Evolutionary conservation across 305 asterid genomes (phyloP).

Genomic region (Fraxinus sp.): DNA sequence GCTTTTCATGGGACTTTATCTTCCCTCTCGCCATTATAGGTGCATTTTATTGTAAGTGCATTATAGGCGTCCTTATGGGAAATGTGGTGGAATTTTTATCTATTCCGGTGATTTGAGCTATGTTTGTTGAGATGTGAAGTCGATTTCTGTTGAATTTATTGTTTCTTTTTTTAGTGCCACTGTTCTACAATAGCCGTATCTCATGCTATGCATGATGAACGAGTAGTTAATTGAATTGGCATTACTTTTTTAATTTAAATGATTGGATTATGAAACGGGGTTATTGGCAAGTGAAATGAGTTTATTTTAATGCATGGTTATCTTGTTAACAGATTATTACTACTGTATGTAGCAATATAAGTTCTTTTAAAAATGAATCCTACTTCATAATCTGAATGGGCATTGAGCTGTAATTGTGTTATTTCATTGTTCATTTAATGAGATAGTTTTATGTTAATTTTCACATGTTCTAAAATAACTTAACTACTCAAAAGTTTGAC

Average conservation of each 20-base stretch:
- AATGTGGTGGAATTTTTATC: constrained; percentile 16
- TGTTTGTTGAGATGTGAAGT: not conserved
- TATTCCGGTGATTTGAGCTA: not conserved
- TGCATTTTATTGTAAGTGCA: constrained; percentile 8
- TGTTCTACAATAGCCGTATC: not conserved
- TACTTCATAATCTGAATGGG: not conserved
- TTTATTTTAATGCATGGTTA: not conserved
- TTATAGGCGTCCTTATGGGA: constrained; percentile 30
- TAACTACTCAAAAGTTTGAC: not conserved
- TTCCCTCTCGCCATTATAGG: constrained; percentile 88
- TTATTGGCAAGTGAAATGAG: not conserved
- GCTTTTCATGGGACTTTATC: constrained; percentile 89
- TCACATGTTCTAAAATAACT: not conserved
- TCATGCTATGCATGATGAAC: not conserved
- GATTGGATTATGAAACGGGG: not conserved
- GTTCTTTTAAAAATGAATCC: not conserved
- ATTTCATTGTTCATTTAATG: not conserved
- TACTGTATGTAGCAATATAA: not conserved
- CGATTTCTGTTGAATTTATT: not conserved
- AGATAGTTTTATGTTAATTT: not conserved
- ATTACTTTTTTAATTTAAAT: constrained; percentile 17
- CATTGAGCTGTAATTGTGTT: not conserved
- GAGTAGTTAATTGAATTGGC: not conserved
- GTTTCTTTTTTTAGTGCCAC: not conserved
- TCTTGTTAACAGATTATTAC: not conserved